These are phyloP conservation scores for Suillus bovinus DNA, from an alignment of 768 basidiomycete species.

Conservation along the genomic window DNA sequence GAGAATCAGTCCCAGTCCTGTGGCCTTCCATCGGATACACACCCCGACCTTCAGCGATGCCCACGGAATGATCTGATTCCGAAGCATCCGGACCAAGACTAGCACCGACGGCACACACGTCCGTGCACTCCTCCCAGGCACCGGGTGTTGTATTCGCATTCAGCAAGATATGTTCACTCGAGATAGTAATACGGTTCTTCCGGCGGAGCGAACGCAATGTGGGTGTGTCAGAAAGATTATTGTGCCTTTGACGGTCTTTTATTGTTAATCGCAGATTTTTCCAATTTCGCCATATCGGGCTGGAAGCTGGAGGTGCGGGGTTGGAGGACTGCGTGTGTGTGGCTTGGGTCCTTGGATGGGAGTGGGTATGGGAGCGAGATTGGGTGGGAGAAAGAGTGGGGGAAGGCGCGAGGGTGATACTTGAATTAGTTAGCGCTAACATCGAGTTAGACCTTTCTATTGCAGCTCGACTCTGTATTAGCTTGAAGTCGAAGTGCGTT, in stretches of 20 bases:
- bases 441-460: constrained; percentile 22
- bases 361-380: constrained; percentile 24
- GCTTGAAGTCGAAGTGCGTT: background rate
- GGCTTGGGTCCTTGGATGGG: constrained; percentile 16
- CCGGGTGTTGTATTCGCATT: constrained; percentile 7
- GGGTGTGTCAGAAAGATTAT: constrained; percentile 12
- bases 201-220: constrained; percentile 26
- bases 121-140: constrained; percentile 4
- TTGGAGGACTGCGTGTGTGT: constrained; percentile 12
- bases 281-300: constrained; percentile 16
- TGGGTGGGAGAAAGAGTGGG: constrained; percentile 23
- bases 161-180: constrained; percentile 10
- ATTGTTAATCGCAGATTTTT: constrained; percentile 8
- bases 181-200: constrained; percentile 14
- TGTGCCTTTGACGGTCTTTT: constrained; percentile 16
- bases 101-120: background rate
- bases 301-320: constrained; percentile 7
- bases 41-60: background rate
- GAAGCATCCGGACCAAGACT: background rate
- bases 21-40: background rate
- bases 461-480: background rate
- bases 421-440: constrained; percentile 27
- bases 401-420: constrained; percentile 25
- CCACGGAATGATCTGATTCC: background rate
- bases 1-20: background rate